Percentiles rank a stretch among this genome's conserved stretches.
Conservation (phyloP, 2,329 filamentous ascomycete genomes). For the Lachnellula occidentalis region DNA sequence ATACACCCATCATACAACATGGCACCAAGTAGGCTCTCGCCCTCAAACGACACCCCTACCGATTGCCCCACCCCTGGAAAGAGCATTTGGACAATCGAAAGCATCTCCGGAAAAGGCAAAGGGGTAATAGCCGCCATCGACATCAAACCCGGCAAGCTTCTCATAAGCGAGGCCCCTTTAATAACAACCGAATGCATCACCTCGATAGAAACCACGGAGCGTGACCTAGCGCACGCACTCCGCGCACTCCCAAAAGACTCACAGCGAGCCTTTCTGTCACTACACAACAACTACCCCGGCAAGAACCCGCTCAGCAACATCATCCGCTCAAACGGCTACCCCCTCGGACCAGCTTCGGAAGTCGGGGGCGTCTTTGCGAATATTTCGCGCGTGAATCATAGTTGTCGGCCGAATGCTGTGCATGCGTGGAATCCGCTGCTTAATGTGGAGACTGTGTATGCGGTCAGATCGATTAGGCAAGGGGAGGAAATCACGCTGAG, state of each 20-base stretch:
- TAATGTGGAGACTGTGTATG: slow-evolving; percentile 30
- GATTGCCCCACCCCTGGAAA: background rate
- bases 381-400: slow-evolving; percentile 33
- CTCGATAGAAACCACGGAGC: slow-evolving; percentile 17
- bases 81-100: slow-evolving; percentile 16
- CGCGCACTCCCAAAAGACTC: slow-evolving; percentile 10
- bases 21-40: slow-evolving; percentile 6
- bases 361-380: slow-evolving; percentile 31
- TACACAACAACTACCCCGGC: slow-evolving; percentile 10
- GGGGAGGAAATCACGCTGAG: slow-evolving; percentile 34
- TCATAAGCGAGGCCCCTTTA: slow-evolving; percentile 27
- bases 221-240: slow-evolving; percentile 20
- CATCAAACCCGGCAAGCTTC: slow-evolving; percentile 25
- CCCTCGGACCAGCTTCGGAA: slow-evolving; percentile 21
- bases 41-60: background rate
- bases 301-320: slow-evolving; percentile 6
- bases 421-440: slow-evolving; percentile 32
- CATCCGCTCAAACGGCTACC: slow-evolving; percentile 9
- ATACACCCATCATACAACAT: slow-evolving; percentile 3
- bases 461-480: slow-evolving; percentile 28
- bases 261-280: slow-evolving; percentile 17
- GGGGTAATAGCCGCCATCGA: slow-evolving; percentile 22
- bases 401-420: slow-evolving; percentile 33
- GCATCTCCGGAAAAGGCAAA: slow-evolving; percentile 26
- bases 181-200: slow-evolving; percentile 25